Evolutionary conservation across 805 yeast species (phyloP), one percentile per base, ranked within the genome.

Genomic region (Myxozyma kluyveri): DNA sequence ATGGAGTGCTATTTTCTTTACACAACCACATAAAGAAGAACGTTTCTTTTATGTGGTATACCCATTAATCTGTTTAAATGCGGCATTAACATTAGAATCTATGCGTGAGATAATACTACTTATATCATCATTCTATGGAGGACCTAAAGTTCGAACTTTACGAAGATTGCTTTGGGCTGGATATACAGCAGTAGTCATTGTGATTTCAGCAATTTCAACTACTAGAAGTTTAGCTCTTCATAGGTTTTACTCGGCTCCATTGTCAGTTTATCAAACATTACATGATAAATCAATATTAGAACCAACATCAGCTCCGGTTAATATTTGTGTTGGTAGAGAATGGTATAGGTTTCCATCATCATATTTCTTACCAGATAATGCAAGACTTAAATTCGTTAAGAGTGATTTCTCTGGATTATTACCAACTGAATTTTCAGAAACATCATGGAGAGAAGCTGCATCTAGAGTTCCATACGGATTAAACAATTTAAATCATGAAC

Each of bases 321-420:
- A 81, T 59, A 84, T 91, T 0, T 91, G 98, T 68, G 75, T 86
- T n/a, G 97, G 96, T 1, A 77, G 96, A 52, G 97, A 91, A 70
- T 90, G 97, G 97, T 88, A 88, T 64, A 86, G 91, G 64, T 90
- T 73, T 68, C 96, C 98, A 7, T 82, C 86, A 0, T 89, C 96
- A 0, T 86, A 89, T 65, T 88, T 90, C 64, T 70, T 91, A 22
- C 83, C 86, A 2, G 76, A 78, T 3, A 72, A 79, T 51, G 75
- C 75, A 61, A 71, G 96, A 59, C 70, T 88, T 22, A 73, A 73
- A 61, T 91, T 88, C 67, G 80, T 86, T 7, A 72, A 75, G 50
- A 82, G 88, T 50, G 93, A 91, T 1, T 91, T 90, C 68, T 80
- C 83, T 65, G 97, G 97, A 0, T 71, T 90, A 55, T 71, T 91